Evolutionary conservation across 83 land plant species (phyloP).

Genomic region (Larix sibirica): DNA sequence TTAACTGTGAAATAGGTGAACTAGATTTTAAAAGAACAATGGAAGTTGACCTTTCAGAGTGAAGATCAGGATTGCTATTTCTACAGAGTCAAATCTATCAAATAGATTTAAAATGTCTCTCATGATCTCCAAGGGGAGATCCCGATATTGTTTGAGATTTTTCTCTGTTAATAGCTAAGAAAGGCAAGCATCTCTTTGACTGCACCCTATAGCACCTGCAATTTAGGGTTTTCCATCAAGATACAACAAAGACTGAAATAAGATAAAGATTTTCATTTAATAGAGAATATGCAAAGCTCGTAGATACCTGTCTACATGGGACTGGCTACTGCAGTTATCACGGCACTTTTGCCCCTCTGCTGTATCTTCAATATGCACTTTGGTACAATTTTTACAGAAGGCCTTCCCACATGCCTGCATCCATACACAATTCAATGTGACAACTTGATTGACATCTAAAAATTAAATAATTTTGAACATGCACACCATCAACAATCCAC

Average conservation of each 20-base stretch:
- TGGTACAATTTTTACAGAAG: slow-evolving; percentile 9
- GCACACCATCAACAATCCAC: background rate
- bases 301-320: background rate
- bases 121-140: background rate
- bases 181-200: slow-evolving; percentile 5
- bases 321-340: background rate
- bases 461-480: background rate
- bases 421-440: background rate
- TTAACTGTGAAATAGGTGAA: background rate
- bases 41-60: background rate
- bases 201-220: background rate
- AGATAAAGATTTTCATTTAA: background rate
- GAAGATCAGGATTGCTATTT: slow-evolving; percentile 1
- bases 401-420: slow-evolving; percentile 12
- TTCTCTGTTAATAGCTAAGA: background rate
- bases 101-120: background rate
- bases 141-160: background rate
- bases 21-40: background rate
- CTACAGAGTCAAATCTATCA: background rate
- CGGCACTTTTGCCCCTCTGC: background rate
- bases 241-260: background rate
- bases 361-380: slow-evolving; percentile 3
- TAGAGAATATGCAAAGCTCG: background rate
- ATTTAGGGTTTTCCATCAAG: background rate
- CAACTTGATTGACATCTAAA: background rate